Percentiles rank a stretch among this genome's conserved stretches.
Conservation (phyloP, 2,329 filamentous ascomycete genomes). For the Diplodia seriata region DNA sequence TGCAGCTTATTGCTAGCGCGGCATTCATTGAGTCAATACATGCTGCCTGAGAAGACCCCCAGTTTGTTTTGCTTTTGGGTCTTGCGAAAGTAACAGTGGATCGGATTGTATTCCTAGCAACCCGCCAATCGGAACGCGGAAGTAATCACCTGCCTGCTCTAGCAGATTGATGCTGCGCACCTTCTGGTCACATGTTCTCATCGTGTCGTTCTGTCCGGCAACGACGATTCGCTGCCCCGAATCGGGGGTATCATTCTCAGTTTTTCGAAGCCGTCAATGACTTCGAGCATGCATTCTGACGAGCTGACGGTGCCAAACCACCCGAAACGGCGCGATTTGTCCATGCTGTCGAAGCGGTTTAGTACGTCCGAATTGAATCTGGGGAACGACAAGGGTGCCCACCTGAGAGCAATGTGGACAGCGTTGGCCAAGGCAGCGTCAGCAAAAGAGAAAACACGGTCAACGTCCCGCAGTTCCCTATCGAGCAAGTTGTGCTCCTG, state of each 20-base stretch:
- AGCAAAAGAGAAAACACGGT: conserved; percentile 56
- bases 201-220: too few relatives aligned
- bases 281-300: conserved; percentile 52
- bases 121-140: too few relatives aligned
- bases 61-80: too few relatives aligned
- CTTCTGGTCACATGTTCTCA: too few relatives aligned
- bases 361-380: background rate
- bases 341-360: conserved; percentile 44
- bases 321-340: conserved; percentile 55
- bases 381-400: background rate
- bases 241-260: conserved; percentile 53
- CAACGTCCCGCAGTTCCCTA: conserved; percentile 53
- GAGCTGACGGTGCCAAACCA: conserved; percentile 58
- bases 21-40: too few relatives aligned
- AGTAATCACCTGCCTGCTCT: too few relatives aligned
- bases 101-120: background rate
- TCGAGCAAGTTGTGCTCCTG: conserved; percentile 50
- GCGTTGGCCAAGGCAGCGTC: conserved; percentile 50
- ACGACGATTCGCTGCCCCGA: background rate
- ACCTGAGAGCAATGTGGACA: conserved; percentile 38
- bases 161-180: too few relatives aligned
- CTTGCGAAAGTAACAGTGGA: background rate
- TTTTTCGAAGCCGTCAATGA: conserved; percentile 51
- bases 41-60: too few relatives aligned
- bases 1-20: background rate